Evolutionary conservation across 2,329 filamentous ascomycete species (phyloP).

Genomic region (Cephalotrichum gorgonifer): DNA sequence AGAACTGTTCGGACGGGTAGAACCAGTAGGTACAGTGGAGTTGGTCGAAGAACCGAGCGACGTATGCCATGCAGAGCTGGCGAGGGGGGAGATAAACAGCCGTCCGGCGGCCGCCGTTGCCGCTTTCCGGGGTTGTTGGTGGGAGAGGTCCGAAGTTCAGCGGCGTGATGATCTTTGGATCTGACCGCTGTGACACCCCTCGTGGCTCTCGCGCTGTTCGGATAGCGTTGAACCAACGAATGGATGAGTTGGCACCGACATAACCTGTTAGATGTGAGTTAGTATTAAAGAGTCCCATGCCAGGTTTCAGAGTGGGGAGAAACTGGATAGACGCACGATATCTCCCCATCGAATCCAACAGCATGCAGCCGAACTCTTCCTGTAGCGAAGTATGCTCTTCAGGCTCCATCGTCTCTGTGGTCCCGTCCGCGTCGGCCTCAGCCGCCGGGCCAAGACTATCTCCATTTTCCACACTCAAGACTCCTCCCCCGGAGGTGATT

Average conservation of each 20-base stretch:
- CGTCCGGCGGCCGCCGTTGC: neutral
- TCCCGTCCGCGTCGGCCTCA: neutral
- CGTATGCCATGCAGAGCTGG: neutral
- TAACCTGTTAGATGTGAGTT: neutral
- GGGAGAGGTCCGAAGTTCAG: slow-evolving; percentile 2
- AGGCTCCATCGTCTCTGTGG: neutral
- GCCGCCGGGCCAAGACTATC: neutral
- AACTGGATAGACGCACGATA: neutral
- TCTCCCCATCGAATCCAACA: slow-evolving; percentile 4
- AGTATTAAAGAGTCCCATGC: too few species aligned
- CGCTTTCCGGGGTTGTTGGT: slow-evolving; percentile 1
- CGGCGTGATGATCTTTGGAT: slow-evolving; percentile 3
- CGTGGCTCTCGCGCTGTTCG: neutral
- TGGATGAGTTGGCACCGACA: slow-evolving; percentile 3
- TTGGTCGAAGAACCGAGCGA: slow-evolving; percentile 2
- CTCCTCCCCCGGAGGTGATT: neutral
- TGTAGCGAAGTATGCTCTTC: slow-evolving; percentile 1
- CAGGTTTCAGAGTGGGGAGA: too few species aligned
- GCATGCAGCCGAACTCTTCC: slow-evolving; percentile 1
- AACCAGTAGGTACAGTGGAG: slow-evolving; percentile 1
- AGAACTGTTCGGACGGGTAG: slow-evolving; percentile 1
- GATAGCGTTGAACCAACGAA: slow-evolving; percentile 3
- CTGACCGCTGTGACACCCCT: neutral
- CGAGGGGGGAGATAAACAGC: slow-evolving; percentile 1
- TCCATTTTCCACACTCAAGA: neutral